Evolutionary conservation across 2,329 filamentous ascomycete species (phyloP).

Genomic region (Chrysosporium queenslandicum): DNA sequence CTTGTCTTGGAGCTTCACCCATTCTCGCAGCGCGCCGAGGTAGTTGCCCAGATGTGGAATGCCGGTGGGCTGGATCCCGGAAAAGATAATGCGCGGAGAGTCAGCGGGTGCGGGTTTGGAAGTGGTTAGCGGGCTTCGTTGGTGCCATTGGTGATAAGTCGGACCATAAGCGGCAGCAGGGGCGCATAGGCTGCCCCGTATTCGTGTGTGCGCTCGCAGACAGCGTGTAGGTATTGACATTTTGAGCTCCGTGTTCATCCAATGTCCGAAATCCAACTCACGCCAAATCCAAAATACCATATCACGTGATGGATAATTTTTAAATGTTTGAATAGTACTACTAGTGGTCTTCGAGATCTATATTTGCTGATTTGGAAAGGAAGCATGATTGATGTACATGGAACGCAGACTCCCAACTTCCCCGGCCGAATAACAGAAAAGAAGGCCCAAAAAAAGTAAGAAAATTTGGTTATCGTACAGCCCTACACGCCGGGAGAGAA

Average conservation of each 20-base stretch:
- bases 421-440: conserved; percentile 3
- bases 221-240: conserved; percentile 8
- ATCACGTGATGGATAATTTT: conserved; percentile 4
- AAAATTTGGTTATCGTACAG: neutral
- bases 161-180: neutral
- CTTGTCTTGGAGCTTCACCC: conserved; percentile 68
- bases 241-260: neutral
- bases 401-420: conserved; percentile 1
- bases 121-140: conserved; percentile 11
- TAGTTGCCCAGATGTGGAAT: conserved; percentile 94
- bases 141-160: conserved; percentile 10
- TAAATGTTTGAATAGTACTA: too few species aligned
- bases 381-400: conserved; percentile 4
- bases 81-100: conserved; percentile 58
- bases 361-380: neutral
- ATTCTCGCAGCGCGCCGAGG: conserved; percentile 75
- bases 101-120: neutral
- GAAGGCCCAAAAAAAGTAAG: neutral
- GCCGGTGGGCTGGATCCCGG: conserved; percentile 92
- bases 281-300: neutral
- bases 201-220: neutral
- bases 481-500: neutral
- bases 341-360: neutral
- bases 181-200: neutral
- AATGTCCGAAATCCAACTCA: too few species aligned